Conservation (phyloP, 352 stramenopile genomes). For the Phytopythium aichiense region DNA sequence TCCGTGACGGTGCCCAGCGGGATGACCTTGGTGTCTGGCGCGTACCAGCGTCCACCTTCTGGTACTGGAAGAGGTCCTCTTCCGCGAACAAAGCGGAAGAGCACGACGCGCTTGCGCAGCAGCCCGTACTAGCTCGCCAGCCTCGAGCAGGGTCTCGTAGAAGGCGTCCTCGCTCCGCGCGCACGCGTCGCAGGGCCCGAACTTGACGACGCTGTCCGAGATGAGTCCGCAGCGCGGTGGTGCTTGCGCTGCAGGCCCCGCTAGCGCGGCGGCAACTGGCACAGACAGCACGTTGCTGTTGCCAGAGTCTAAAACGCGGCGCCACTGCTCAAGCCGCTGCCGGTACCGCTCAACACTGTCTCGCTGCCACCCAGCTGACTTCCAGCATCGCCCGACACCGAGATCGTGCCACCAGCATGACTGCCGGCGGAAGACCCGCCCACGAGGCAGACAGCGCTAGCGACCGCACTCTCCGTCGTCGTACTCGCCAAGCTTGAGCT, state of each 20-base stretch:
- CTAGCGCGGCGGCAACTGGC: slow-evolving; percentile 48
- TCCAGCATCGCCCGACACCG: no score
- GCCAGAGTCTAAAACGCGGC: slow-evolving; percentile 11
- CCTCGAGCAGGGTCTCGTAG: slow-evolving; percentile 58
- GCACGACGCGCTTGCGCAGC: slow-evolving; percentile 48
- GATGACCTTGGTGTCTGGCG: slow-evolving; percentile 51
- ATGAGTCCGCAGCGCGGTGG: slow-evolving; percentile 59
- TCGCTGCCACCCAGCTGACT: no score
- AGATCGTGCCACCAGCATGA: no score
- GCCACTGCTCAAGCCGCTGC: no score
- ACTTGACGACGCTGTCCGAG: slow-evolving; percentile 65
- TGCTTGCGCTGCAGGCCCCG: slow-evolving; percentile 65
- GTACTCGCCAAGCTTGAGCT: no score
- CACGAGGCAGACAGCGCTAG: no score
- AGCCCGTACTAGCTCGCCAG: slow-evolving; percentile 63
- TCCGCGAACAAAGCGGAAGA: slow-evolving; percentile 47
- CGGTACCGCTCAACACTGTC: no score
- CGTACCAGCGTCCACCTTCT: slow-evolving; percentile 51
- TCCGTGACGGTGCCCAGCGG: slow-evolving; percentile 52
- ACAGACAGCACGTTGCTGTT: slow-evolving; percentile 22
- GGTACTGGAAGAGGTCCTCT: slow-evolving; percentile 74
- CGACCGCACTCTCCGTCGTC: no score
- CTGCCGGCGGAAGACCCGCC: no score
- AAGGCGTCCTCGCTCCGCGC: slow-evolving; percentile 51
- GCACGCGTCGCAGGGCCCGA: slow-evolving; percentile 50